Base-by-base conservation (phyloP, 1,284 basidiomycete species). In the Trichosporon coremiiforme region DNA sequence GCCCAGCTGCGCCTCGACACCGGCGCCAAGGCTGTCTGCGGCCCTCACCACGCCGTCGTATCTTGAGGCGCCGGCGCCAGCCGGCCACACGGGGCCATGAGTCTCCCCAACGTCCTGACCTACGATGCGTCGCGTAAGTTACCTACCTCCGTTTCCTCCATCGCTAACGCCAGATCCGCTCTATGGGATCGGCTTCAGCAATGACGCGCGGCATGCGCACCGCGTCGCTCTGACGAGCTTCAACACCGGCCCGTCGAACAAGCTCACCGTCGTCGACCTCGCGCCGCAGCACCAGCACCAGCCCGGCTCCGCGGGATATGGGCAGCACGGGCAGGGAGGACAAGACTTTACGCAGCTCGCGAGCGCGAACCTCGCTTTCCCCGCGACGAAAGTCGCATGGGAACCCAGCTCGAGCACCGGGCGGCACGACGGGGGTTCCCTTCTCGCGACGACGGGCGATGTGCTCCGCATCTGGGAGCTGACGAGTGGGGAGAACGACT, bases 401-500 rank as follows among this genome's bases (percentile, higher is more conserved):
- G 82, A 84, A 70, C 83, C 83, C 4, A 62, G 67, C 29, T 74
- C 77, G 62, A 67, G 73, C 5, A 74, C 73, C 8, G 74, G 73
- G 20, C 75, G 76, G 20, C 77, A 78, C 29, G 70, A 75, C 35
- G 71, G 62, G 12, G 78, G 78, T 2, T 95, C 97, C 82, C 84
- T 96, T 66, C 85, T 98, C 17, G 95, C 94, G 13, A 95, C 93
- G 4, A 94, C 93, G 0, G 92, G 92, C 29, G 95, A 97, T 80
- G 91, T 93, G 68, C 81, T 98, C 77, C 86, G 94, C 74, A 88
- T 97, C 71, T 97, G 92, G 89, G 94, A 96, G 82, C 87, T 80
- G 88, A 91, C 78, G 86, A 85, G 70, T 85, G 88, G 77, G 75
- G 75, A 73, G 73, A 72, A n/a, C 64, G 68, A 55, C 66, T 29